Base-by-base conservation (phyloP, 768 basidiomycete species). In the Sistotremastrum suecicum region DNA sequence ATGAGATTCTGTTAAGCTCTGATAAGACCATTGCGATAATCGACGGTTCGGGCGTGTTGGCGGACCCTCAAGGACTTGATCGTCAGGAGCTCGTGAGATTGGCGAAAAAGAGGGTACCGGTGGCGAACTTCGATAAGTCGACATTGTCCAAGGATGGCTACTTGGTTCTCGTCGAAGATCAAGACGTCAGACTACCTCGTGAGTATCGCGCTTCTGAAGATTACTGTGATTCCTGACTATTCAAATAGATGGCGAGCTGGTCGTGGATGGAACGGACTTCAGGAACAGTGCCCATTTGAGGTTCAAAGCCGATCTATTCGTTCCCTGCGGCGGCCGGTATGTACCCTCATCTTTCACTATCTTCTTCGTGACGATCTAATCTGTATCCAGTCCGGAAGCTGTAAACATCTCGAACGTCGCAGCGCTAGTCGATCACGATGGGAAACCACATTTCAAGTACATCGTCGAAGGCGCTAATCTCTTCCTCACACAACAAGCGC, bases 361-460 rank as follows among this genome's bases (percentile, higher is more conserved):
- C 32, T 37, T 20, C 20, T 20, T 20, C 20, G 32, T 33, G 33
- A 9, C 48, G 37, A 38, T 10, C 7, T 42, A 6, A 34, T 7
- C 6, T 39, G 28, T 7, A 8, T 34, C 2, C 48, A 76, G 80
- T 30, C 91, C 92, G 4, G 91, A 94, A 60, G 89, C 95, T 3
- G 82, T 99, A 62, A 97, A 97, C 64, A 84, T 98, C 61, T 88
- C 90, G 31, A 99, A 99, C 56, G 86, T 99, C 51, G 75, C 83
- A 39, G 80, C 80, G 8, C 72, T 99, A 44, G 71, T 89, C 43
- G 94, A 98, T 53, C 64, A 77, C 2, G 95, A 99, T 51, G 94
- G 92, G 56, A 95, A 95, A 61, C 83, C 90, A 7, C 83, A 94
- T 69, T 98, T 89, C 82, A 97, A 95, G 68, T 92, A 88, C 61